A percentile compares a stretch with the other conserved stretches of the same genome.
phyloP scores from a whole-genome alignment of 352 stramenopile genomes.

The Nannochloropsis limnetica region DNA sequence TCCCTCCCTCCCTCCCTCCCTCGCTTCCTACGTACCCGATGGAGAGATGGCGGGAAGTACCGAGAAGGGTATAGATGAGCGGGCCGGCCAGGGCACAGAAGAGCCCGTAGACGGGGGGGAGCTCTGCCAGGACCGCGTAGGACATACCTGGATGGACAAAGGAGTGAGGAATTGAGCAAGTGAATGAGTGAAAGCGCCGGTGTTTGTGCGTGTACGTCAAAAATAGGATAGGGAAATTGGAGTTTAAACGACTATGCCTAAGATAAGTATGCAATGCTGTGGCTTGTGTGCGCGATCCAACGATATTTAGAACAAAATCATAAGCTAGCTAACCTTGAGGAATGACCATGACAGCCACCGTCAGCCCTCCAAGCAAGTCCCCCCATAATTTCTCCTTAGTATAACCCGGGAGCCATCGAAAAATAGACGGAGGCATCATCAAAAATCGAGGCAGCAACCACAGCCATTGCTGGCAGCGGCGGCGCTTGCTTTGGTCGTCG shows the following conservation, averaged over 20 bases:
- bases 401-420: background rate
- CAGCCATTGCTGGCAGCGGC: background rate
- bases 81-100: conserved; percentile 14
- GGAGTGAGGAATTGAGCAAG: background rate
- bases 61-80: background rate
- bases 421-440: background rate
- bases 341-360: conserved; percentile 11
- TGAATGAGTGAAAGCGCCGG: background rate
- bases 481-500: background rate
- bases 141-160: background rate
- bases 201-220: background rate
- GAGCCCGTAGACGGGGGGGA: conserved; percentile 4
- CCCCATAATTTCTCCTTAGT: background rate
- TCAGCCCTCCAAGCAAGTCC: conserved; percentile 8
- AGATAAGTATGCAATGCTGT: background rate
- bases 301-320: background rate
- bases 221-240: background rate
- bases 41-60: background rate
- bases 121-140: conserved; percentile 11
- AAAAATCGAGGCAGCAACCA: background rate
- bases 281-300: background rate
- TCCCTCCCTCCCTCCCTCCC: background rate
- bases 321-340: background rate
- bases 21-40: background rate
- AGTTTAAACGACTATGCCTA: too few relatives aligned